A percentile compares a stretch with the other conserved stretches of the same genome.
Evolutionary conservation across 2,329 filamentous ascomycete genomes (phyloP).

Genomic region (Penicillium psychrosexuale): DNA sequence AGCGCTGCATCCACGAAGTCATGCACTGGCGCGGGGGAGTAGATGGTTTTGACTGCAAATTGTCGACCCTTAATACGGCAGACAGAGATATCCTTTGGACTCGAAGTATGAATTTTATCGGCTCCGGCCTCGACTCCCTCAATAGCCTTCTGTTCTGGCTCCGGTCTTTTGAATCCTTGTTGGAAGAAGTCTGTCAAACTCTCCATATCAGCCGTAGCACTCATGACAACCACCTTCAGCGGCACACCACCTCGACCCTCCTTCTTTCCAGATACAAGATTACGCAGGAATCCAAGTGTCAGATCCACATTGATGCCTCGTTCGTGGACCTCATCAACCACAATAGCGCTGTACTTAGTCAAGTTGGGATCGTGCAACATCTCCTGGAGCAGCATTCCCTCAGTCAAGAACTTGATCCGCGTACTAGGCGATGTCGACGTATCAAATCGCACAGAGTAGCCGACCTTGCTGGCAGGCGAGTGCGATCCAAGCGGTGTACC

Average conservation of each 20-base stretch:
- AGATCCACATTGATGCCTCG: slow-evolving; percentile 92
- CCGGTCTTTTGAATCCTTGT: slow-evolving; percentile 26
- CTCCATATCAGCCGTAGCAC: slow-evolving; percentile 87
- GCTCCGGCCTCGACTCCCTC: slow-evolving; percentile 8
- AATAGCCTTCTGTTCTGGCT: slow-evolving; percentile 10
- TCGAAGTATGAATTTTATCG: slow-evolving; percentile 29
- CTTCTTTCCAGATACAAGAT: slow-evolving; percentile 60
- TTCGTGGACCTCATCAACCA: slow-evolving; percentile 97
- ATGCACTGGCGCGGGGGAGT: slow-evolving; percentile 69
- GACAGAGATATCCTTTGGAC: slow-evolving; percentile 51
- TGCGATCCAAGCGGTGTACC: slow-evolving; percentile 60
- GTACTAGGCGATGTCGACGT: slow-evolving; percentile 78
- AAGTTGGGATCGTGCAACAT: slow-evolving; percentile 81
- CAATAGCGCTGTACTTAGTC: slow-evolving; percentile 78
- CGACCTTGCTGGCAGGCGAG: slow-evolving; percentile 64
- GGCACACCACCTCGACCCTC: slow-evolving; percentile 67
- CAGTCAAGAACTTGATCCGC: slow-evolving; percentile 88
- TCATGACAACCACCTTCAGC: slow-evolving; percentile 93
- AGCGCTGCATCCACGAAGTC: slow-evolving; percentile 81
- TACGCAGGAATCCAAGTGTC: slow-evolving; percentile 80
- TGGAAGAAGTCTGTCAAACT: slow-evolving; percentile 72
- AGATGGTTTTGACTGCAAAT: slow-evolving; percentile 74
- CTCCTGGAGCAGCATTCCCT: slow-evolving; percentile 94
- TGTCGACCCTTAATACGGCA: slow-evolving; percentile 81
- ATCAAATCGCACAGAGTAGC: slow-evolving; percentile 94